A percentile compares a stretch with the other conserved stretches of the same genome.
These are phyloP conservation scores for Exophiala aquamarina DNA, from an alignment of 2,329 filamentous ascomycete genomes.

Conservation along the genomic window DNA sequence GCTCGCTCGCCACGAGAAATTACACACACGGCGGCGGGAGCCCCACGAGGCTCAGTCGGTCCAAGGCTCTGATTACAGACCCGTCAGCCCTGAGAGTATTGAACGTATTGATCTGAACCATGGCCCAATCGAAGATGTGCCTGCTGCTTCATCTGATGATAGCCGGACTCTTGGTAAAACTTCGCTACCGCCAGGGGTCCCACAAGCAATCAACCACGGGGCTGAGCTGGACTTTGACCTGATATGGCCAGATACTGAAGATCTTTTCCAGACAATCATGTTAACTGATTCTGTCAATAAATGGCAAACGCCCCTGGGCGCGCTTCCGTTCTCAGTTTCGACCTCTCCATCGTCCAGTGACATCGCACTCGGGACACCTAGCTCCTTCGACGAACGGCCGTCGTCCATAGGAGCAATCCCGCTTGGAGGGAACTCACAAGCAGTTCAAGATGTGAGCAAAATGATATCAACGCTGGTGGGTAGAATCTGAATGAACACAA, in stretches of 20 bases:
- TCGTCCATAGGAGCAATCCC: slow-evolving; percentile 41
- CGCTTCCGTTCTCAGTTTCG: slow-evolving; percentile 41
- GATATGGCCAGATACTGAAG: slow-evolving; percentile 48
- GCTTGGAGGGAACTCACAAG: slow-evolving; percentile 42
- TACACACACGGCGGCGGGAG: slow-evolving; percentile 37
- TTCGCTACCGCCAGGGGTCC: background rate
- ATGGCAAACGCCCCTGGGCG: slow-evolving; percentile 45
- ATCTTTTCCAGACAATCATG: slow-evolving; percentile 46
- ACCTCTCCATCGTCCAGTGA: slow-evolving; percentile 33
- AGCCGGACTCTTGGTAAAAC: background rate
- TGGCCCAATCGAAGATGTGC: slow-evolving; percentile 16
- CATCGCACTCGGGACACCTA: slow-evolving; percentile 37
- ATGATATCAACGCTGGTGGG: slow-evolving; percentile 45
- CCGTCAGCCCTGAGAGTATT: slow-evolving; percentile 10
- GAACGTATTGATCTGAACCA: slow-evolving; percentile 3
- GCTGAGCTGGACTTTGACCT: slow-evolving; percentile 42
- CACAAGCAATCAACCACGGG: slow-evolving; percentile 22
- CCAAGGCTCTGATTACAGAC: slow-evolving; percentile 2
- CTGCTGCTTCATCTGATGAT: slow-evolving; percentile 23
- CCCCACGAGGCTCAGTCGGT: background rate
- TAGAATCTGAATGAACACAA: background rate
- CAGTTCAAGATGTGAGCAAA: slow-evolving; percentile 46
- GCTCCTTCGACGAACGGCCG: slow-evolving; percentile 38
- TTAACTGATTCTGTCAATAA: slow-evolving; percentile 39
- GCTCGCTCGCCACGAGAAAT: slow-evolving; percentile 45